Evolutionary conservation across 805 yeast genomes (phyloP).

Genomic region (Candida tallmaniae): DNA sequence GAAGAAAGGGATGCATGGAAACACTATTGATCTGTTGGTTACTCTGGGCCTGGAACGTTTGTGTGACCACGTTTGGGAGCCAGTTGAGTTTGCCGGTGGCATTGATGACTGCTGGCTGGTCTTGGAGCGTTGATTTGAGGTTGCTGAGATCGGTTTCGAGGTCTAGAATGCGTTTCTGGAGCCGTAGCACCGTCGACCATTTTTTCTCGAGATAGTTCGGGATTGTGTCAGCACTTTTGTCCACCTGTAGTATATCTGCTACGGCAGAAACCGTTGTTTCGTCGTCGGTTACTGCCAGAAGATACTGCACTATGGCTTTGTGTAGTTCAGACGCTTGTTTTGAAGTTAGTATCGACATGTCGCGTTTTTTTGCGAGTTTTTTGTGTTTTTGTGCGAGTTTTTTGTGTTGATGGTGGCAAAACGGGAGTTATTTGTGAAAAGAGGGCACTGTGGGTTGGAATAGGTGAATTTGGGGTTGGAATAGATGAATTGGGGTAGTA

Average conservation of each 20-base stretch:
- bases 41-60: constrained; percentile 46
- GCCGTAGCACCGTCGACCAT: constrained; percentile 80
- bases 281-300: constrained; percentile 10
- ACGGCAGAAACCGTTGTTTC: constrained; percentile 12
- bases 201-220: constrained; percentile 61
- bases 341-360: constrained; percentile 26
- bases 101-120: constrained; percentile 14
- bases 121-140: constrained; percentile 43
- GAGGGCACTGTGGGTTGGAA: too few species aligned
- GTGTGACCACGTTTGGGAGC: constrained; percentile 53
- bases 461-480: too few species aligned
- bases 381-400: too few species aligned
- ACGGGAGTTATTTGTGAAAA: too few species aligned
- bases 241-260: constrained; percentile 10
- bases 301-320: constrained; percentile 44
- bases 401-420: too few species aligned
- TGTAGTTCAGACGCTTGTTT: constrained; percentile 45
- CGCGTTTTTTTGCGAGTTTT: too few species aligned
- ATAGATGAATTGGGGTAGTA: too few species aligned
- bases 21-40: constrained; percentile 56
- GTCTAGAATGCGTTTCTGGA: constrained; percentile 70
- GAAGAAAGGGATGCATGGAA: constrained; percentile 71
- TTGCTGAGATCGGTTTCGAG: constrained; percentile 56
- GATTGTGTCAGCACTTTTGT: constrained; percentile 17
- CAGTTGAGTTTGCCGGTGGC: constrained; percentile 41